phyloP scores from a whole-genome alignment of 2,329 filamentous ascomycete species.

The Bimuria novae-zelandiae region DNA sequence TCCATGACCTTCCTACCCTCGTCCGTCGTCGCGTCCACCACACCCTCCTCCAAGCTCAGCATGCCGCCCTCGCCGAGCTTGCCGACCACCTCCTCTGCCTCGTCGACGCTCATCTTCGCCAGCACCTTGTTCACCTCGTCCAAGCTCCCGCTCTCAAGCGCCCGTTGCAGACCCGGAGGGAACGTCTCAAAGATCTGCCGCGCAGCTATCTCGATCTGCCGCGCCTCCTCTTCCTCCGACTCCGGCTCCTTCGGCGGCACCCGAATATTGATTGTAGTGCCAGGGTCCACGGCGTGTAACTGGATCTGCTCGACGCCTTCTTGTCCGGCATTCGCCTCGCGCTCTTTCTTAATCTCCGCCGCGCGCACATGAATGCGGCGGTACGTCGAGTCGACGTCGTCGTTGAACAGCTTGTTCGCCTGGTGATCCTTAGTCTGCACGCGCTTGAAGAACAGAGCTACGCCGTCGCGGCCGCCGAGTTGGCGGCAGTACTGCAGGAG shows the following conservation, averaged over 20 bases:
- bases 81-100: slow-evolving; percentile 83
- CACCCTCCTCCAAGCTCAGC: slow-evolving; percentile 86
- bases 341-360: slow-evolving; percentile 70
- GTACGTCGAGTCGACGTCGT: slow-evolving; percentile 91
- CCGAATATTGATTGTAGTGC: slow-evolving; percentile 86
- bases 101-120: slow-evolving; percentile 84
- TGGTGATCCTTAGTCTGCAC: slow-evolving; percentile 89
- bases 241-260: slow-evolving; percentile 67
- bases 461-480: slow-evolving; percentile 85
- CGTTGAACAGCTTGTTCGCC: slow-evolving; percentile 86
- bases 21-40: slow-evolving; percentile 93
- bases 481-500: slow-evolving; percentile 93
- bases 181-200: slow-evolving; percentile 84
- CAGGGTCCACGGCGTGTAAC: slow-evolving; percentile 91
- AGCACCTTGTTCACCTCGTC: slow-evolving; percentile 88
- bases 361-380: slow-evolving; percentile 77
- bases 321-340: slow-evolving; percentile 53
- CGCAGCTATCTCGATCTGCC: slow-evolving; percentile 60
- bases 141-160: slow-evolving; percentile 84
- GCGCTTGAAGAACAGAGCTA: slow-evolving; percentile 92
- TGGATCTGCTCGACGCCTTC: slow-evolving; percentile 93
- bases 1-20: slow-evolving; percentile 78
- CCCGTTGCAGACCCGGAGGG: slow-evolving; percentile 76
- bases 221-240: slow-evolving; percentile 60
- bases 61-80: slow-evolving; percentile 83